Evolutionary conservation across 208 protist species (phyloP).

Genomic region (Entamoeba invadens): DNA sequence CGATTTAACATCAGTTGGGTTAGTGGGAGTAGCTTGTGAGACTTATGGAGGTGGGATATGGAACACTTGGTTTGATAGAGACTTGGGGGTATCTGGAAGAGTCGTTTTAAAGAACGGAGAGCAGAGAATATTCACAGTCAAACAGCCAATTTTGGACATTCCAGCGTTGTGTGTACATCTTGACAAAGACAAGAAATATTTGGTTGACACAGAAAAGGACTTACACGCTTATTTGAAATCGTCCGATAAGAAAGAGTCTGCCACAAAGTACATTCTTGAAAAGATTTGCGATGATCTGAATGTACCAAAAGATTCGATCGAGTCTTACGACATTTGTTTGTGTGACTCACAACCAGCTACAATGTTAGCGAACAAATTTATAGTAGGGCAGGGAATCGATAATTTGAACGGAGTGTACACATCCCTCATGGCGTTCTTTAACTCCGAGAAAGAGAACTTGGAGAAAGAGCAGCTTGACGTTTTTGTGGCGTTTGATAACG

Average conservation of each 20-base stretch:
- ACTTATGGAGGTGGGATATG: neutral
- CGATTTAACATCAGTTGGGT: neutral
- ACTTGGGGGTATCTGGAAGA: neutral
- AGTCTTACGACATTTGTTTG: neutral
- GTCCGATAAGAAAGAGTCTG: too few species aligned
- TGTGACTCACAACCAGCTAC: neutral
- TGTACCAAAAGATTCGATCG: too few species aligned
- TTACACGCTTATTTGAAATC: too few species aligned
- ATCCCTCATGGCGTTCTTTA: neutral
- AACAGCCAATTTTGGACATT: neutral
- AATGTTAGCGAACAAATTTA: neutral
- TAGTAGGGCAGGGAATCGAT: neutral
- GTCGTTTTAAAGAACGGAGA: neutral
- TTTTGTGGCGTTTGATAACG: slow-evolving; percentile 1
- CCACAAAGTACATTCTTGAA: too few species aligned
- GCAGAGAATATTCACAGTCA: neutral
- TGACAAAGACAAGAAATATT: neutral
- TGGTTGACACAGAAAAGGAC: slow-evolving; percentile 3
- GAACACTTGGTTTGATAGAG: slow-evolving; percentile 5
- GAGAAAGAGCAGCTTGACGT: neutral
- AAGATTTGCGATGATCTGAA: too few species aligned
- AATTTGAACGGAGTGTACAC: neutral
- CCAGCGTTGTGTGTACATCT: neutral
- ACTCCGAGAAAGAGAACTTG: neutral
- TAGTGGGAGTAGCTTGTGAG: neutral